A percentile compares a stretch with the other conserved stretches of the same genome.
These are phyloP conservation scores for Naganishia liquefaciens DNA, from an alignment of 1,284 basidiomycete species.

Conservation along the genomic window DNA sequence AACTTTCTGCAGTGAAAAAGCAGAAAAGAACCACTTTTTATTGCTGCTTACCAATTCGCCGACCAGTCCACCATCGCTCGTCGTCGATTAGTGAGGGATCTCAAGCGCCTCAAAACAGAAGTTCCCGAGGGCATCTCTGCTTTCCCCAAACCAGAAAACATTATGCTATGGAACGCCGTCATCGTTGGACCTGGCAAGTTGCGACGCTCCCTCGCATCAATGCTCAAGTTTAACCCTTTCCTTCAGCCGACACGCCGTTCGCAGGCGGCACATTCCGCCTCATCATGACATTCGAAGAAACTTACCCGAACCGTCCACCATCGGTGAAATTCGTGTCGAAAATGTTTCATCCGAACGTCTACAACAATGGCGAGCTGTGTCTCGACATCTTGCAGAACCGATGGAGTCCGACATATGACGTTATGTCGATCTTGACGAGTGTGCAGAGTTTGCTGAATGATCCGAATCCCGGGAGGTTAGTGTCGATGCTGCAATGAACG, in stretches of 20 bases:
- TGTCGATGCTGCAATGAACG: constrained; percentile 6
- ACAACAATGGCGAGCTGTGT: constrained; percentile 96
- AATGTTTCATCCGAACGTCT: constrained; percentile 99
- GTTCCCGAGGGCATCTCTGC: constrained; percentile 95
- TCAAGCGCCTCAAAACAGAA: constrained; percentile 90
- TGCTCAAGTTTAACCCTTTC: constrained; percentile 6
- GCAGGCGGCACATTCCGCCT: constrained; percentile 99
- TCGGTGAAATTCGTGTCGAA: constrained; percentile 94
- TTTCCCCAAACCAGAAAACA: constrained; percentile 94
- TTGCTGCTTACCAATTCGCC: background rate
- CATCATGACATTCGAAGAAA: constrained; percentile 91
- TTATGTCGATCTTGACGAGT: constrained; percentile 93
- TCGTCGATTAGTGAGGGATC: constrained; percentile 89
- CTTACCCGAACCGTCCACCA: constrained; percentile 97
- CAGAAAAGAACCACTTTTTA: background rate
- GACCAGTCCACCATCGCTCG: constrained; percentile 77
- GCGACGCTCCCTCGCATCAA: constrained; percentile 28
- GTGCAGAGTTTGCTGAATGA: constrained; percentile 95
- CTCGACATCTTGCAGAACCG: constrained; percentile 97
- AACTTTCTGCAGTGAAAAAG: background rate
- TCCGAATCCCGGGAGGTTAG: constrained; percentile 83
- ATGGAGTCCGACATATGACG: constrained; percentile 98
- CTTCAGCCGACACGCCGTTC: constrained; percentile 90
- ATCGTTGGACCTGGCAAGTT: constrained; percentile 92
- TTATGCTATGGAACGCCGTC: constrained; percentile 99